These are phyloP conservation scores for Digitaria exilis DNA, from an alignment of 202 grass and related monocot genomes.

Conservation along the genomic window DNA sequence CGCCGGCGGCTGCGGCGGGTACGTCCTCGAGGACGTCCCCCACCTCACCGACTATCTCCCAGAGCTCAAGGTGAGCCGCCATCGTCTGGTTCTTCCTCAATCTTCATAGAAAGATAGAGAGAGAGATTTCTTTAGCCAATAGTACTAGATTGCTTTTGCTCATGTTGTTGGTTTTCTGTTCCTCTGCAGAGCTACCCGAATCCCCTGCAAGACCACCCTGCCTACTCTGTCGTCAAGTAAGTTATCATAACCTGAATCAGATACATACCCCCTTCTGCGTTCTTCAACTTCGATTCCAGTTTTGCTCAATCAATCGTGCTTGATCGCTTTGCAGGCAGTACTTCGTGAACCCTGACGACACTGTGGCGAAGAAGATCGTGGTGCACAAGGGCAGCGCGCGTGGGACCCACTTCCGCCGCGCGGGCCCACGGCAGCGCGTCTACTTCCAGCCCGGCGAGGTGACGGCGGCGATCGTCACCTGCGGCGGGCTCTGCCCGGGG, in stretches of 20 bases:
- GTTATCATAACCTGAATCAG: background rate
- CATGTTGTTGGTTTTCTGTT: background rate
- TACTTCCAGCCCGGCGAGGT: conserved; percentile 83
- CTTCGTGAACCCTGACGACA: conserved; percentile 82
- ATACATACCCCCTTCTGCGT: background rate
- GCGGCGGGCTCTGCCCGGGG: conserved; percentile 90
- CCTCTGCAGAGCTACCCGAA: conserved; percentile 65
- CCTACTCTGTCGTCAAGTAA: conserved; percentile 98
- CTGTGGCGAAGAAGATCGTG: conserved; percentile 88
- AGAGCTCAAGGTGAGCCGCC: conserved; percentile 38
- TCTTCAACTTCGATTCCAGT: too few relatives aligned
- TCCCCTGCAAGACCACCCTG: conserved; percentile 83
- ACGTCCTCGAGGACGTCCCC: conserved; percentile 84
- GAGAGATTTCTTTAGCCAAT: background rate
- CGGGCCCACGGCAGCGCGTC: conserved; percentile 84
- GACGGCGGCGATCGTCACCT: conserved; percentile 87
- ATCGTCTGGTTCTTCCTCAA: too few relatives aligned
- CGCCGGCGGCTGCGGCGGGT: conserved; percentile 48
- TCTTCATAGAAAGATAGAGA: background rate
- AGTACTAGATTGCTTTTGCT: background rate
- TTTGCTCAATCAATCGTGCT: background rate
- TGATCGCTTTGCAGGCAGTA: conserved; percentile 66
- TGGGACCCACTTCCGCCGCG: conserved; percentile 86
- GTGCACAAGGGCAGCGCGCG: conserved; percentile 75
- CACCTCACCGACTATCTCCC: conserved; percentile 73